Base-by-base conservation (phyloP, 2,329 filamentous ascomycete species). In the Exophiala alcalophila region DNA sequence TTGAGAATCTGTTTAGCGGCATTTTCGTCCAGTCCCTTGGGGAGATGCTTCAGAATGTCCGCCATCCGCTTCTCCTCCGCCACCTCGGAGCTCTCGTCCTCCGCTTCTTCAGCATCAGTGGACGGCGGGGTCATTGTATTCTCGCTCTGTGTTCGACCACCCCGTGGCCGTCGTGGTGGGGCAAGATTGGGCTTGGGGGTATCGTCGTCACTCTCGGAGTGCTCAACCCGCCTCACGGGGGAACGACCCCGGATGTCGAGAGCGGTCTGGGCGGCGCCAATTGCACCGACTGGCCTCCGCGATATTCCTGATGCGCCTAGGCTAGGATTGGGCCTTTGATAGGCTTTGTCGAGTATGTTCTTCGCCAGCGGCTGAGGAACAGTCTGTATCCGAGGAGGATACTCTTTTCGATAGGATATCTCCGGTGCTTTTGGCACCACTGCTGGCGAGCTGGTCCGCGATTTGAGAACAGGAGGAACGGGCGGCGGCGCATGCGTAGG, bases 1-100 rank as follows among this genome's bases (percentile, higher is more conserved):
- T 96, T 96, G 44, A 97, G 73, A 20, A 98, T 96, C 50, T 96
- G 88, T 58, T 86, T 86, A 0, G 91, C 92, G 3, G 90, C 86
- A 18, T 75, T 71, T 53, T 83, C 78, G 59, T 98, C 92, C 3
- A 96, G 79, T 0, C 89, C 89, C 39, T 81, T 76, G 0, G 90
- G 90, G 1, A 97, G 67, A 43, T 83, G 83, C 59, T 86, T 88
- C 59, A 96, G 69, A 15, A 94, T 71, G 6, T 74, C 64, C 34
- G 73, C 69, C 50, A 86, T 79, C 34, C 75, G 78, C 38, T 71
- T 72, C 51, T 84, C 77, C 28, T 52, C 45, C 5, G 42, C 47
- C 5, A 42, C 85, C 7, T 70, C 68, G 14, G 63, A 66, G 35
- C 75, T 69, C 5, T 68, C 65, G 18, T 68, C 66, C 24, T 73